These are phyloP conservation scores for Penicillium corylophilum DNA, from an alignment of 2,329 filamentous ascomycete species.

Conservation along the genomic window DNA sequence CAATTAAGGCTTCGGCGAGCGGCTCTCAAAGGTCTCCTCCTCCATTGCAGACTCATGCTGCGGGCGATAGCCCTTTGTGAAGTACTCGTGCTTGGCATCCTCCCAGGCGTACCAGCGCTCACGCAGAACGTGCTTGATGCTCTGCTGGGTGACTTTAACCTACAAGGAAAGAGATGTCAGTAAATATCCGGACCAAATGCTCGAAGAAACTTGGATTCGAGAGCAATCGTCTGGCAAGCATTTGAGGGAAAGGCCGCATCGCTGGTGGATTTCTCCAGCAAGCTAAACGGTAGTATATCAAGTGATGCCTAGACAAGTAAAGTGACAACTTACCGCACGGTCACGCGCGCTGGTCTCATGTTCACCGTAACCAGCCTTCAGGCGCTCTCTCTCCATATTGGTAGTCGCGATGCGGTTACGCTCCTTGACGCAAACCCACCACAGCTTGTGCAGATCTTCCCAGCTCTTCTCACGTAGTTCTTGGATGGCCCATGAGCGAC, in stretches of 20 bases:
- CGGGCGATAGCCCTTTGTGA: conserved; percentile 35
- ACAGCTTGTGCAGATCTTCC: conserved; percentile 87
- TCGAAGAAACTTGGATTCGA: not conserved
- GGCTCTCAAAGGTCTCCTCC: conserved; percentile 5
- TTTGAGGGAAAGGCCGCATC: not conserved
- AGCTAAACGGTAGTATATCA: not conserved
- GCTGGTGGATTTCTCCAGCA: not conserved
- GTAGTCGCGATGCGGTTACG: conserved; percentile 85
- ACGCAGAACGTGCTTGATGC: conserved; percentile 80
- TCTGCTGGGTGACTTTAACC: conserved; percentile 74
- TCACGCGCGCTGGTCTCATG: conserved; percentile 65
- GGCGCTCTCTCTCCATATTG: conserved; percentile 63
- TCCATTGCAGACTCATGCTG: conserved; percentile 27
- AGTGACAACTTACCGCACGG: conserved; percentile 58
- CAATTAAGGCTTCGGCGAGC: conserved; percentile 6
- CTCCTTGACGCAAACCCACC: conserved; percentile 93
- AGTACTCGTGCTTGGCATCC: conserved; percentile 39
- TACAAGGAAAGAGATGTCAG: conserved; percentile 38
- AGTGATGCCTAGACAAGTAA: not conserved
- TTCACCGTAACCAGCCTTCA: conserved; percentile 72
- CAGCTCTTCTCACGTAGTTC: conserved; percentile 88
- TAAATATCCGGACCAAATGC: not conserved
- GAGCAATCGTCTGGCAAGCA: not conserved
- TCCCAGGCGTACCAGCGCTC: conserved; percentile 85
- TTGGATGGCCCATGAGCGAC: conserved; percentile 77